phyloP scores from a whole-genome alignment of 331 rosid species.

The Arachis monticola region DNA sequence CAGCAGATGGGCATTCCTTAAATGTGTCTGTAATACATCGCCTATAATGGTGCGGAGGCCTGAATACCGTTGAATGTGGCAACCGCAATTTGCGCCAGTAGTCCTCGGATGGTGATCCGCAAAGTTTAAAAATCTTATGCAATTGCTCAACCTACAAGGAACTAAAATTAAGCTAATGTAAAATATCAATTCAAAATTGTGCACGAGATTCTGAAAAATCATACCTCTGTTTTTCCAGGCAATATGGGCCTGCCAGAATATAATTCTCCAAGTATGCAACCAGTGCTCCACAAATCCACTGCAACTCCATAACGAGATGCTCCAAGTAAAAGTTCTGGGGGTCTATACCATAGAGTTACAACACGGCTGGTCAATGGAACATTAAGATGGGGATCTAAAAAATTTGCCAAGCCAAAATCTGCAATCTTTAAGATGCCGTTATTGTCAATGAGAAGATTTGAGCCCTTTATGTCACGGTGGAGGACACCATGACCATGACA shows the following conservation, averaged over 20 bases:
- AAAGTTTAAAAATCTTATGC: constrained; percentile 90
- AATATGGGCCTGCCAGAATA: constrained; percentile 84
- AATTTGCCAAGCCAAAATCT: constrained; percentile 90
- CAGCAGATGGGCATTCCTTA: constrained; percentile 67
- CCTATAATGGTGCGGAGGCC: constrained; percentile 78
- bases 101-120: constrained; percentile 92
- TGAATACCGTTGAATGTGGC: constrained; percentile 66
- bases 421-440: constrained; percentile 88
- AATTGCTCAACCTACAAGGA: constrained; percentile 86
- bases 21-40: constrained; percentile 71
- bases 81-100: constrained; percentile 73
- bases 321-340: constrained; percentile 95
- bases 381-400: constrained; percentile 61
- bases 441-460: constrained; percentile 91
- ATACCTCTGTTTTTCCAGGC: constrained; percentile 97
- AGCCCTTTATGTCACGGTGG: constrained; percentile 98
- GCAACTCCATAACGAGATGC: constrained; percentile 82
- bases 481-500: constrained; percentile 88
- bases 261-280: constrained; percentile 95
- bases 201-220: constrained; percentile 17
- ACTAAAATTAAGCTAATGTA: constrained; percentile 10
- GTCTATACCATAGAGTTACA: constrained; percentile 96
- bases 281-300: constrained; percentile 94
- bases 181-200: not conserved
- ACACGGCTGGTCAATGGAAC: constrained; percentile 89